Conservation (phyloP, 192 early-diverging fungal species). For the Entomortierella parvispora region DNA sequence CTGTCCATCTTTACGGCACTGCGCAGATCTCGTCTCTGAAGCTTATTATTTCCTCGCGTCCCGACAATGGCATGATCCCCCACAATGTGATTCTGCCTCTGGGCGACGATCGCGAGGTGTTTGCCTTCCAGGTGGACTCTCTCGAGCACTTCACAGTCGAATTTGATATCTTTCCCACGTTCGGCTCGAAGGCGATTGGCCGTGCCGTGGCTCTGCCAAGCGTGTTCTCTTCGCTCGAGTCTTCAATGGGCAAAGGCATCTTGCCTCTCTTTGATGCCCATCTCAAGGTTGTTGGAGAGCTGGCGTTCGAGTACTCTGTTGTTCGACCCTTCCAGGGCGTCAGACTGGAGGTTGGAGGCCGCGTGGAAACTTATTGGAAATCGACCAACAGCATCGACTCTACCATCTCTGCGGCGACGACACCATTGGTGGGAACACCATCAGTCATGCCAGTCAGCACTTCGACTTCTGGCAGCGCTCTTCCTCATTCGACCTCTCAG, state of each 20-base stretch:
- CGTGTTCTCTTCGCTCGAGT: conserved; percentile 62
- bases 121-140: conserved; percentile 87
- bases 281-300: conserved; percentile 91
- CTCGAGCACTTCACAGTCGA: conserved; percentile 84
- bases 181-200: conserved; percentile 94
- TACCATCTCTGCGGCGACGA: conserved; percentile 34
- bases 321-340: conserved; percentile 91
- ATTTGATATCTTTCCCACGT: conserved; percentile 96
- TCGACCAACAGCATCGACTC: conserved; percentile 81
- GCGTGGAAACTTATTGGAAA: conserved; percentile 99
- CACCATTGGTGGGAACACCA: conserved; percentile 30
- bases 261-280: conserved; percentile 92
- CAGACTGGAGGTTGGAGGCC: conserved; percentile 92
- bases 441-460: conserved; percentile 45
- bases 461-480: conserved; percentile 39
- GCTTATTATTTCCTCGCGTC: conserved; percentile 88
- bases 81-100: conserved; percentile 92
- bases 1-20: conserved; percentile 69
- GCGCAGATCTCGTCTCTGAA: conserved; percentile 81
- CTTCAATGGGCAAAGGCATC: conserved; percentile 51
- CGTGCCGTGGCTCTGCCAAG: conserved; percentile 83
- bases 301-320: conserved; percentile 83
- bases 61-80: conserved; percentile 88
- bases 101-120: conserved; percentile 82
- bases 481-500: conserved; percentile 35